These are phyloP conservation scores for Solanum hybrid DNA, from an alignment of 305 asterid genomes.

Conservation along the genomic window DNA sequence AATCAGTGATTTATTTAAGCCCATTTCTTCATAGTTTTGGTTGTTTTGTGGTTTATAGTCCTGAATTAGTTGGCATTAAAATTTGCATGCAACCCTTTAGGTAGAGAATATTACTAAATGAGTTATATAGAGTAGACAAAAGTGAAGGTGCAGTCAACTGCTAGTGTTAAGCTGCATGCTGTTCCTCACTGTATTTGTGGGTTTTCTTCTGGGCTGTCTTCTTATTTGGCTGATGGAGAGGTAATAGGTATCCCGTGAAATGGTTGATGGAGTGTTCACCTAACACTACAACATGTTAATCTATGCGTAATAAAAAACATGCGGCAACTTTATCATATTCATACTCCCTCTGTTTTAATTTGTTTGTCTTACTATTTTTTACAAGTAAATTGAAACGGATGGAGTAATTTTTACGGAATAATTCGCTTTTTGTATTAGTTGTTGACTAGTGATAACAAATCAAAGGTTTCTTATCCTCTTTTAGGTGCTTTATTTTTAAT, in stretches of 20 bases:
- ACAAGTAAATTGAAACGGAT: not conserved
- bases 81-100: no score
- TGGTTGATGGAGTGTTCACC: not conserved
- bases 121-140: no score
- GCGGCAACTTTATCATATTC: not conserved
- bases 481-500: not conserved
- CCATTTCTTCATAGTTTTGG: not conserved
- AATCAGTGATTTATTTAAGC: not conserved
- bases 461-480: not conserved
- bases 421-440: not conserved
- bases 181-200: not conserved
- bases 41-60: not conserved
- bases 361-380: not conserved
- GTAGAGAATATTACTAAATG: no score
- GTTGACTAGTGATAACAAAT: not conserved
- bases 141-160: not conserved
- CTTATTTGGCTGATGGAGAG: not conserved
- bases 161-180: not conserved
- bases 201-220: not conserved
- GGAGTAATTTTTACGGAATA: not conserved
- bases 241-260: not conserved
- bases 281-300: not conserved
- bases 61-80: not conserved
- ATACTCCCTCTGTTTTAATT: accelerated
- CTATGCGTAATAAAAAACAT: not conserved